Base-by-base conservation (phyloP, 371 early-diverging fungal genomes). In the Choanephora cucurbitarum region DNA sequence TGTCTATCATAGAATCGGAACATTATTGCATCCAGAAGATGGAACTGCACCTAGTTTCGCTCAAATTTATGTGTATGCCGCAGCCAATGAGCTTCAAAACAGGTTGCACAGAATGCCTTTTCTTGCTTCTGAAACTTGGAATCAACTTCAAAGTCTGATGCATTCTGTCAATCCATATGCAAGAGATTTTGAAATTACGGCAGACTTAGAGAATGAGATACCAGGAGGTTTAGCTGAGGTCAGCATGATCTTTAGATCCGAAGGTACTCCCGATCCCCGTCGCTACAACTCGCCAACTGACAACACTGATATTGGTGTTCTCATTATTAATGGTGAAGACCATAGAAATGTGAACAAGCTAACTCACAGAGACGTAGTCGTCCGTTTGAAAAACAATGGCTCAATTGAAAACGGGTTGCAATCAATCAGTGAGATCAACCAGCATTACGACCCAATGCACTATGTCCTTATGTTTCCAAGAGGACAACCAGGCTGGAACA, bases 1-100 rank as follows among this genome's bases (percentile, higher is more conserved):
- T 19, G 28, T 60, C 9, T 53, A 53, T 43, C 49, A 61, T 40
- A 15, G 43, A 32, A 61, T 55, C 17, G 48, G 57, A 23, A 11
- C 28, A 28, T 28, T 49, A 10, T 17, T 57, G 14, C 13, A 31
- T 23, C 57, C 49, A 23, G 15, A 3, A 1, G 17, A 5, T 37
- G 23, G 22, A 14, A 5, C 22, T 13, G n/a, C 40, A n/a, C 54
- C 54, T 10, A 15, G 9, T 22, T 64, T 49, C 40, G 43, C 49
- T 9, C 58, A 58, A 18, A 49, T 50, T 19, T 64, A 64, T 41
- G 40, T 64, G 3, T 55, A 54, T 53, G 58, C 57, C 44, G 17
- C 55, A 19, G 33, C 19, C 10, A 19, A 43, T 40, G 58, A 58
- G n/a, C 0, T 55, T 2, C 6, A 40, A 3, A 57, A 58, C 32